A percentile compares a stretch with the other conserved stretches of the same genome.
These are phyloP conservation scores for Fraxinus nigra DNA, from an alignment of 305 asterid genomes.

Conservation along the genomic window DNA sequence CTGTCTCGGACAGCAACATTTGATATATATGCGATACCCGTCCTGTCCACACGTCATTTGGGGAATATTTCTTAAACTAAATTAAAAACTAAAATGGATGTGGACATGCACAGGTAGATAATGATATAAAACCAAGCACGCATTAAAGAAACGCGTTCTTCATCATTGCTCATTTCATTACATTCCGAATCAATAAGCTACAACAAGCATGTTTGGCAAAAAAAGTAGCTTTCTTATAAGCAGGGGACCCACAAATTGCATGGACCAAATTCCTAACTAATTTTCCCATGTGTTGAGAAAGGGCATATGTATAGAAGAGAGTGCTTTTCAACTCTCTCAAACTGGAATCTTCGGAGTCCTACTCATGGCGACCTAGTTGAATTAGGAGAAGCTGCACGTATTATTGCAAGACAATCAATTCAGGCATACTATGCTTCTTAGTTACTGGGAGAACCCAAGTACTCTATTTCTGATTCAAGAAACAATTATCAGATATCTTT, in stretches of 20 bases:
- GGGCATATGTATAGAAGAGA: no score
- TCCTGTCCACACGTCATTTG: constrained; percentile 43
- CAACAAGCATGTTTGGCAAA: neutral
- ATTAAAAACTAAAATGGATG: neutral
- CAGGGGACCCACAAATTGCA: neutral
- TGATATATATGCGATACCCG: constrained; percentile 84
- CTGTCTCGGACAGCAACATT: constrained; percentile 80
- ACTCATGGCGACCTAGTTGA: neutral
- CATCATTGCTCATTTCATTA: neutral
- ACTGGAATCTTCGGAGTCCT: no score
- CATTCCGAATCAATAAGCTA: neutral
- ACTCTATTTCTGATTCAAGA: no score
- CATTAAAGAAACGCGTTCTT: neutral
- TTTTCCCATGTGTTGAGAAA: neutral
- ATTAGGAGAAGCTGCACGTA: neutral
- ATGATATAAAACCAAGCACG: neutral
- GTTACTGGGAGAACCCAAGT: no score
- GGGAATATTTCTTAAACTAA: neutral
- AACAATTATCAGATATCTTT: no score
- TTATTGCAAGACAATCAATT: neutral
- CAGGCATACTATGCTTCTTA: no score
- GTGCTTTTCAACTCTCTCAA: no score
- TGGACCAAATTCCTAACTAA: neutral
- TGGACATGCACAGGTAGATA: neutral
- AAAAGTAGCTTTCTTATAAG: neutral